Base-by-base conservation (phyloP, 2,329 filamentous ascomycete species). In the Fusarium falciforme region DNA sequence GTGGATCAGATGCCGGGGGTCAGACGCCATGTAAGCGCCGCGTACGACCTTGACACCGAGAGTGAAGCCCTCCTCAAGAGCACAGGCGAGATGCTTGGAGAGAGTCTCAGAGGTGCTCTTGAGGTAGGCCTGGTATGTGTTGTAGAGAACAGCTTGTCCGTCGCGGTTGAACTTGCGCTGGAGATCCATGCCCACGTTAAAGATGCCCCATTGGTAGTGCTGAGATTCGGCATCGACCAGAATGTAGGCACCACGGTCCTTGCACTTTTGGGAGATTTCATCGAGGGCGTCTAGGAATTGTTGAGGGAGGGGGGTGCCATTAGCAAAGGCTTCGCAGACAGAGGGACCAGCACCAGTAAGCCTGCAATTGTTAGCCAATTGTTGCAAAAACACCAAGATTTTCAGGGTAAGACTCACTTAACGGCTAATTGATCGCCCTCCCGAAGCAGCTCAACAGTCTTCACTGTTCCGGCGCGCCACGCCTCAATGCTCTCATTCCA, bases 81-180 rank as follows among this genome's bases (percentile, higher is more conserved):
- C 88, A 0, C 73, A 76, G 1, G 79, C 81, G 20, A 91, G 82
- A 68, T 90, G 87, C 29, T 80, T 72, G 0, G 83, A 80, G 4
- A 90, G 74, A 5, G 82, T 83, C 11, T 70, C 77, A 1, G 84
- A 79, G 2, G 85, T 87, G 60, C 80, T 80, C 77, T 87, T 87
- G 20, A 90, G 84, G 75, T 90, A 90, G 58, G 85, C 86, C 70
- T 90, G 89, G 79, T 90, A 90, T 2, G 89, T 89, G 74, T 85
- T 89, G 76, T 82, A 85, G 16, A 85, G 74, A n/a, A 82, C 75
- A 10, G 76, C 83, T 4, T 75, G 67, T 9, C 79, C 78, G 14
- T 83, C 77, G 0, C 79, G 80, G 76, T 87, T 87, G 79, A 79
- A 84, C 66, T 78, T 78, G 49, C 79, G 77, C 79, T 83, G 84